Evolutionary conservation across 179 eudicot species (phyloP), one percentile per base, ranked within the genome.

Genomic region (Spinacia oleracea): DNA sequence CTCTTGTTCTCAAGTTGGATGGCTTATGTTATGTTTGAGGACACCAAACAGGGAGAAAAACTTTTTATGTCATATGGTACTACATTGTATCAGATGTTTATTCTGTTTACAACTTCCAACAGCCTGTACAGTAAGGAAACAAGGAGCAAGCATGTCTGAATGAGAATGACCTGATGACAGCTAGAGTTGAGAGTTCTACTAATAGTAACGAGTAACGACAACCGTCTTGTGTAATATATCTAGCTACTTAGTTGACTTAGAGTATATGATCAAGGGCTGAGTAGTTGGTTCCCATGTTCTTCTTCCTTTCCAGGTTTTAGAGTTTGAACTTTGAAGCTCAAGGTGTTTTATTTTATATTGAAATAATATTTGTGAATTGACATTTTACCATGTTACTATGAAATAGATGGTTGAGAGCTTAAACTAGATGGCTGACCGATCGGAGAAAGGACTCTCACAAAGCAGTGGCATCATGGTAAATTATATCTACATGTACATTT

Each of bases 391-490:
- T 75, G 69, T 16, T 77, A 32, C 7, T 43, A 38, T 79, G 60
- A 63, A 73, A 75, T 81, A 93, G 98, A 89, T 87, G 88, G 78
- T 93, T 79, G 99, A 93, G 77, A 89, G 94, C 84, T 84, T 96
- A 70, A 91, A 90, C 79, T 96, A 98, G 99, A 90, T 96, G 97
- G 99, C 99, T 23, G 97, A 96, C 80, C 84, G 77, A 78, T 96
- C 98, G 77, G 91, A 88, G 74, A 96, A 92, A 77, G 98, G 99
- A 65, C 89, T 92, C 65, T 83, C 78, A 55, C 96, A 96, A 78
- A 93, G 99, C 76, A 87, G 89, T 59, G 96, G 98, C 73, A 87
- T 96, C 69, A 93, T 96, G 99, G 99, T 96, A 2, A 95, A 96
- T 81, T 96, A 96, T 84, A 79, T 93, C n/a, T 96, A 96, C 78